A percentile compares a stretch with the other conserved stretches of the same genome.
Evolutionary conservation across 2,329 filamentous ascomycete species (phyloP).

Genomic region (Phyllosticta citribraziliensis): DNA sequence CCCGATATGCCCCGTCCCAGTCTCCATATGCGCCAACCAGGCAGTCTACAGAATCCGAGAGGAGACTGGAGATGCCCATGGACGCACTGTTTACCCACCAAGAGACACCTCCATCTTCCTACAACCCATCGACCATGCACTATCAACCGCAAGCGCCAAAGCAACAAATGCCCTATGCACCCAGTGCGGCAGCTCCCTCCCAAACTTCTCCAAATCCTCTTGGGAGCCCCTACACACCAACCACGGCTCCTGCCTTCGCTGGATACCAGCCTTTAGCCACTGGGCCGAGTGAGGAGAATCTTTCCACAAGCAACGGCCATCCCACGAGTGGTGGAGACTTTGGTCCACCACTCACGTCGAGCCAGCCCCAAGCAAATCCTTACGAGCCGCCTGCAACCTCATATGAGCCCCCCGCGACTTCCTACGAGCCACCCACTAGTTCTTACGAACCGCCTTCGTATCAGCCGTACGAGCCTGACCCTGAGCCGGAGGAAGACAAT

Average conservation of each 20-base stretch:
- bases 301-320: conserved; percentile 20
- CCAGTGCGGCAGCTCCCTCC: neutral
- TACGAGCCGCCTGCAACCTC: conserved; percentile 18
- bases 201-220: conserved; percentile 2
- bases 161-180: neutral
- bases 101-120: conserved; percentile 21
- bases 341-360: conserved; percentile 10
- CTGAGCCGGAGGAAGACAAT: conserved; percentile 40
- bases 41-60: conserved; percentile 28
- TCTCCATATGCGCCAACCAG: conserved; percentile 14
- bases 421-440: conserved; percentile 23
- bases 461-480: conserved; percentile 41
- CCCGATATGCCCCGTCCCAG: conserved; percentile 32
- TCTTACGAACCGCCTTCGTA: conserved; percentile 52
- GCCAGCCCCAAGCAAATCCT: conserved; percentile 4
- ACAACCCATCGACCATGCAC: conserved; percentile 4
- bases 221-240: conserved; percentile 11
- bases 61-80: conserved; percentile 15
- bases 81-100: conserved; percentile 8
- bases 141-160: neutral
- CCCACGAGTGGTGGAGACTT: conserved; percentile 9
- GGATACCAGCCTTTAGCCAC: conserved; percentile 15
- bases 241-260: neutral
- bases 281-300: conserved; percentile 11
- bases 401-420: conserved; percentile 20